A percentile compares a stretch with the other conserved stretches of the same genome.
Evolutionary conservation across 352 stramenopile species (phyloP).

Genomic region (Pythium utonaiense): DNA sequence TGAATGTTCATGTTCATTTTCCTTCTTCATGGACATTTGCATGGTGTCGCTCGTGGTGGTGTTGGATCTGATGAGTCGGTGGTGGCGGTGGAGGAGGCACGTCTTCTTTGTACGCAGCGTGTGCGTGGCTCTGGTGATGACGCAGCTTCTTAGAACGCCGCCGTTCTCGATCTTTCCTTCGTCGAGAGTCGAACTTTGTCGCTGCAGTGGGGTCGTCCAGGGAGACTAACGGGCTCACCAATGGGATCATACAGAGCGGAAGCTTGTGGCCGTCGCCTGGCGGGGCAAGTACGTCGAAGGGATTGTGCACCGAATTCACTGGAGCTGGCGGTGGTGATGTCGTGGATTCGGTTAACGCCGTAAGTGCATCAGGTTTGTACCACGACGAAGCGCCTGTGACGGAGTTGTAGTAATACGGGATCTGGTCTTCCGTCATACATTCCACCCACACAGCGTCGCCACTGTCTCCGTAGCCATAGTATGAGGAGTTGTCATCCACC

Average conservation of each 20-base stretch:
- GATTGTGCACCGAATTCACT: not conserved
- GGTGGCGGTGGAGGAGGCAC: not conserved
- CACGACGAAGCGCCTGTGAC: conserved; percentile 52
- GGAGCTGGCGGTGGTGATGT: not conserved
- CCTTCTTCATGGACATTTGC: not conserved
- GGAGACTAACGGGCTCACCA: conserved; percentile 58
- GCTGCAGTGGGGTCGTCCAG: conserved; percentile 63
- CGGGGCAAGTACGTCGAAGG: not conserved
- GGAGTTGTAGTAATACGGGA: conserved; percentile 69
- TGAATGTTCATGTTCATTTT: not conserved
- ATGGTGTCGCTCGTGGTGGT: not conserved
- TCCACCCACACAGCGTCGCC: conserved; percentile 34
- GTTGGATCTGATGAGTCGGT: not conserved
- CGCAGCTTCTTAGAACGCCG: not conserved
- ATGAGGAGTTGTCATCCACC: not conserved
- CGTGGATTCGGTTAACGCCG: not conserved
- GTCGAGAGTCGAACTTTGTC: conserved; percentile 41
- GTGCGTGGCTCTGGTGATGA: not conserved
- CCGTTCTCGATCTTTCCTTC: conserved; percentile 35
- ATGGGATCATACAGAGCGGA: conserved; percentile 61
- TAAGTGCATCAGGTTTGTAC: conserved; percentile 26
- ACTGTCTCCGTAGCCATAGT: conserved; percentile 1
- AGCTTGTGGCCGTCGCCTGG: conserved; percentile 33
- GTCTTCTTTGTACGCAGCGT: not conserved
- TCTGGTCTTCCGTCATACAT: conserved; percentile 44